Conservation (phyloP, 2,329 filamentous ascomycete species). For the Microdochium trichocladiopsis region DNA sequence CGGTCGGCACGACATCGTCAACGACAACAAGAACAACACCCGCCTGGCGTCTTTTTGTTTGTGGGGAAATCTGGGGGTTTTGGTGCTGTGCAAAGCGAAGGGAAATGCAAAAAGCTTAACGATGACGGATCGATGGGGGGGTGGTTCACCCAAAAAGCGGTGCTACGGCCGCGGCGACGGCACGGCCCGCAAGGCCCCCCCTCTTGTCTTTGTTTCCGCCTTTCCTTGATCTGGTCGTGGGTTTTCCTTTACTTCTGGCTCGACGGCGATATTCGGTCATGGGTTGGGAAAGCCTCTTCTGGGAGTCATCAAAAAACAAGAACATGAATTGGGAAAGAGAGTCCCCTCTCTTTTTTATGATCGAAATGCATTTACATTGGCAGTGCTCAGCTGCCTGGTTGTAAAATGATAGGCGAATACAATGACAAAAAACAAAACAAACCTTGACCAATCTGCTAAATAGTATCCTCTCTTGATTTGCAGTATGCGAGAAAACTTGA, state of each 20-base stretch:
- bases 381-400: neutral
- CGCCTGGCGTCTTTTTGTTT: conserved; percentile 1
- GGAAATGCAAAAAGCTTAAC: neutral
- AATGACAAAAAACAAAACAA: conserved; percentile 1
- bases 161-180: neutral
- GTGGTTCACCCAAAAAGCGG: neutral
- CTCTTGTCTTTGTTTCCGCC: neutral
- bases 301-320: neutral
- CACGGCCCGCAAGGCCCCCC: neutral
- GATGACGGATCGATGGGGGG: neutral
- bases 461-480: too few species aligned
- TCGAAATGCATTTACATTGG: conserved; percentile 1
- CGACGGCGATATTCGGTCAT: neutral
- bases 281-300: neutral
- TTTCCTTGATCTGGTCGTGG: neutral
- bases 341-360: neutral
- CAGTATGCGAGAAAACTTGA: too few species aligned
- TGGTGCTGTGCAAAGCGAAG: neutral
- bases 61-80: conserved; percentile 1
- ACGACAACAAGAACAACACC: neutral
- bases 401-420: conserved; percentile 1
- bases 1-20: neutral
- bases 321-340: neutral
- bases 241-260: neutral
- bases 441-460: neutral